Percentiles rank a stretch among this genome's conserved stretches.
Conservation (phyloP, 352 stramenopile species). For the Globisporangium mamillatum region DNA sequence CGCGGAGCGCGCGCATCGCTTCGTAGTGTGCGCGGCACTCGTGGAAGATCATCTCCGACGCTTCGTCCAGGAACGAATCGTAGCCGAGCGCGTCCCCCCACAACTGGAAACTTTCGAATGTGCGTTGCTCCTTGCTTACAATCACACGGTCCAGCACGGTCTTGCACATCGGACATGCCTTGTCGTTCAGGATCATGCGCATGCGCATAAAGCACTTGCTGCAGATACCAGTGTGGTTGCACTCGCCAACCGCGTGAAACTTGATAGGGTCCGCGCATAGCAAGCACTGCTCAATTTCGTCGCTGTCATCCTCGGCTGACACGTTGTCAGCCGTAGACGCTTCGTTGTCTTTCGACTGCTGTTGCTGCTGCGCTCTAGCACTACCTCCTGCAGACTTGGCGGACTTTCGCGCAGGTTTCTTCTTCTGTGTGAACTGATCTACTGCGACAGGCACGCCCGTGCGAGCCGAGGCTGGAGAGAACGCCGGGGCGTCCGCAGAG, state of each 20-base stretch:
- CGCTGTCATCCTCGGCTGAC: conserved; percentile 20
- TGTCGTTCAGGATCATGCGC: conserved; percentile 76
- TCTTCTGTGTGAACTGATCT: conserved; percentile 20
- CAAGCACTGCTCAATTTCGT: conserved; percentile 47
- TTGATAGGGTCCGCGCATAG: conserved; percentile 67
- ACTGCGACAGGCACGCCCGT: neutral
- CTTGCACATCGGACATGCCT: conserved; percentile 81
- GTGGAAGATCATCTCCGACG: conserved; percentile 77
- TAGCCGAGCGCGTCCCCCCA: conserved; percentile 68
- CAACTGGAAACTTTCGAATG: conserved; percentile 71
- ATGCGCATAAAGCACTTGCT: conserved; percentile 82
- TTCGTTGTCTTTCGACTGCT: neutral
- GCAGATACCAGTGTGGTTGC: conserved; percentile 80
- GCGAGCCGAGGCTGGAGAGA: conserved; percentile 2
- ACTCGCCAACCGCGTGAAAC: conserved; percentile 70
- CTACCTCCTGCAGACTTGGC: neutral
- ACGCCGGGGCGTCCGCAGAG: conserved; percentile 15
- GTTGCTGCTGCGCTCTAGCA: neutral
- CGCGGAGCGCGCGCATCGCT: conserved; percentile 46
- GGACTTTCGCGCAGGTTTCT: conserved; percentile 12
- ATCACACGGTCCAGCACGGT: conserved; percentile 63
- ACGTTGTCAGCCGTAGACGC: neutral
- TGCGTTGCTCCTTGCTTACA: conserved; percentile 36
- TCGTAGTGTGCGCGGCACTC: conserved; percentile 65
- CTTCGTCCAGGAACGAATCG: conserved; percentile 66